Conservation (phyloP, 2,329 filamentous ascomycete species). For the Venturia aucupariae region DNA sequence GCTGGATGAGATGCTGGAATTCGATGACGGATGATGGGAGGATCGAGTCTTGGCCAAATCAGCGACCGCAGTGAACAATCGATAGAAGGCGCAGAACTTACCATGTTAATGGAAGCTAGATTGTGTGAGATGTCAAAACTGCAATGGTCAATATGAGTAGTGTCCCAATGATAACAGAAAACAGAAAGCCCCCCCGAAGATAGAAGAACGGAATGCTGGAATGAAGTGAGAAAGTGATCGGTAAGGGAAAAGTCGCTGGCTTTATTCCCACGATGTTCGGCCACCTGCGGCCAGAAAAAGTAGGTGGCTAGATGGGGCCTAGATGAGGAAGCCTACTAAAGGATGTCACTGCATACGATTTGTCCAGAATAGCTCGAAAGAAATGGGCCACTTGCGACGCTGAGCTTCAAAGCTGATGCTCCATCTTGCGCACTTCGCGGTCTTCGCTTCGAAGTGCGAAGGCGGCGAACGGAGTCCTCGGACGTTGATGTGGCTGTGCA, state of each 20-base stretch:
- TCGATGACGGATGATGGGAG: conserved; percentile 20
- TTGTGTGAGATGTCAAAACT: not conserved
- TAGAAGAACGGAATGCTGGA: not conserved
- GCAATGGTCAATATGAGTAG: not conserved
- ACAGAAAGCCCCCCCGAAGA: not conserved
- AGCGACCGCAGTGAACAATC: not conserved
- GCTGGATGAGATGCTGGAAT: not conserved
- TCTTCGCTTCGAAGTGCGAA: no score
- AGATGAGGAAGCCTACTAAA: not conserved
- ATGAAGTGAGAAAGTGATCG: not conserved
- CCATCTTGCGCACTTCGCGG: no score
- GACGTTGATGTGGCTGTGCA: no score
- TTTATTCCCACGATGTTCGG: not conserved
- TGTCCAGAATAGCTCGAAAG: no score
- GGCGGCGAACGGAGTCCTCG: no score
- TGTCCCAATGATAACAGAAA: no score
- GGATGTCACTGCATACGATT: no score
- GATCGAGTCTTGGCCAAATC: not conserved
- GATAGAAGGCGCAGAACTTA: not conserved
- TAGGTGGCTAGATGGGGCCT: not conserved
- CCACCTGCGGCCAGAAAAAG: no score
- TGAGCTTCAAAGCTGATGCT: no score
- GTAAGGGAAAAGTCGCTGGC: not conserved
- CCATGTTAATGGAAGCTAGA: not conserved
- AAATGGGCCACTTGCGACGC: no score